Conservation (phyloP, 768 basidiomycete species). For the Gloeostereum incarnatum region DNA sequence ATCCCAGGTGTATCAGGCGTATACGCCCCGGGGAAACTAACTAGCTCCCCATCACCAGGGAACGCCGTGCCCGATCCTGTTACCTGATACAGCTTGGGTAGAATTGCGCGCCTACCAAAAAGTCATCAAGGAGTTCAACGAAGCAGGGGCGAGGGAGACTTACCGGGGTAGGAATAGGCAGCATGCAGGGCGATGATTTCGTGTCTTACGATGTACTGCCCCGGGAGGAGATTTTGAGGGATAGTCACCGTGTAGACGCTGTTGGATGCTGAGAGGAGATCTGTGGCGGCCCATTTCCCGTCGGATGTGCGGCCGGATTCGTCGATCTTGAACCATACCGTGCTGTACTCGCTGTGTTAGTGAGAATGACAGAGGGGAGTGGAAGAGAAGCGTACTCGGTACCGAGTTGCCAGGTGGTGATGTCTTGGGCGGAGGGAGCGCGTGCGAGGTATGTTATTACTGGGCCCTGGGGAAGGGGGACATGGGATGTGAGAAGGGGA, state of each 20-base stretch:
- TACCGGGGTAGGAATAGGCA: background rate
- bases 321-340: slow-evolving; percentile 45
- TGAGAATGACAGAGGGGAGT: background rate
- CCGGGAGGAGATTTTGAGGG: slow-evolving; percentile 32
- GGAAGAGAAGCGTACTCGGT: slow-evolving; percentile 22
- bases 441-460: slow-evolving; percentile 38
- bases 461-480: slow-evolving; percentile 24
- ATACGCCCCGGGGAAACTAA: slow-evolving; percentile 41
- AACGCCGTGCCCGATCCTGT: slow-evolving; percentile 35
- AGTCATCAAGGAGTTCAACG: too few relatives aligned
- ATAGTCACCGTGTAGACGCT: slow-evolving; percentile 38
- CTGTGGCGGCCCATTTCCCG: slow-evolving; percentile 32
- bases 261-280: slow-evolving; percentile 26
- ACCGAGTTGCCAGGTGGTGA: slow-evolving; percentile 32
- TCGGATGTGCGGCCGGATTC: slow-evolving; percentile 32
- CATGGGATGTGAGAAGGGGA: too few relatives aligned
- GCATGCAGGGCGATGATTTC: too few relatives aligned
- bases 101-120: slow-evolving; percentile 32
- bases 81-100: slow-evolving; percentile 38
- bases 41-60: slow-evolving; percentile 33
- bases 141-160: slow-evolving; percentile 18
- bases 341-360: slow-evolving; percentile 15
- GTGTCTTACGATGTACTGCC: slow-evolving; percentile 40
- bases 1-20: slow-evolving; percentile 21
- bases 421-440: slow-evolving; percentile 32